Evolutionary conservation across 1,284 basidiomycete genomes (phyloP), one percentile per base, ranked within the genome.

Genomic region (Tetrapyrgos nigripes): DNA sequence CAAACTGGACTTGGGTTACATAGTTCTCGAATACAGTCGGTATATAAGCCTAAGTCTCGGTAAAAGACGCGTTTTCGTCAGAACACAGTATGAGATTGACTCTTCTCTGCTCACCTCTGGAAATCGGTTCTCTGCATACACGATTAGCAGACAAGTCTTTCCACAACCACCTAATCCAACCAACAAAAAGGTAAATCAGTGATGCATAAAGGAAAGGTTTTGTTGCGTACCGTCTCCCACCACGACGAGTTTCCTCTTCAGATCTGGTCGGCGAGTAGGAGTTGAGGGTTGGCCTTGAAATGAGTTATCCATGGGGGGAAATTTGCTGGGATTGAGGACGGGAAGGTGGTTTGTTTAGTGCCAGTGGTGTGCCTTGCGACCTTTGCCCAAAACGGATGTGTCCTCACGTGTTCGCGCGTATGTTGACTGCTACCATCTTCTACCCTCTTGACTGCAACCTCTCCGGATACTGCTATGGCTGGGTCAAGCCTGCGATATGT

Each of bases 21-120:
- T 96, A 93, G 84, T 96, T 98, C 77, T 99, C 97, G 73, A 99
- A 99, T 8, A 99, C 96, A 21, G 96, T 99, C 24, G 97, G 96
- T 62, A 98, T 92, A 76, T 98, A 98, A 58, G 94, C 89, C 95
- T 97, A 75, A 37, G 58, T 58, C 62, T 63, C 58, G 64, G 60
- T 58, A 65, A 57, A 62, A 64, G 49, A 35, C 29, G 55, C 33
- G 53, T 52, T 56, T 54, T 26, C 26, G 47, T 55, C 44, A 53
- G 53, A 26, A 50, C n/a, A 59, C 26, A 13, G 28, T 27, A 46
- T 24, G 17, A 48, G 52, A 49, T 54, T 56, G 52, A 57, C 50
- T 60, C 31, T 46, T 64, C 17, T 46, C 55, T 28, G 35, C 47
- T 71, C 77, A 97, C 96, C 87, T 97, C 96, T 51, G 97, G 97